Conservation (phyloP, 2,329 filamentous ascomycete genomes). For the Chrysosporium keratinophilum region DNA sequence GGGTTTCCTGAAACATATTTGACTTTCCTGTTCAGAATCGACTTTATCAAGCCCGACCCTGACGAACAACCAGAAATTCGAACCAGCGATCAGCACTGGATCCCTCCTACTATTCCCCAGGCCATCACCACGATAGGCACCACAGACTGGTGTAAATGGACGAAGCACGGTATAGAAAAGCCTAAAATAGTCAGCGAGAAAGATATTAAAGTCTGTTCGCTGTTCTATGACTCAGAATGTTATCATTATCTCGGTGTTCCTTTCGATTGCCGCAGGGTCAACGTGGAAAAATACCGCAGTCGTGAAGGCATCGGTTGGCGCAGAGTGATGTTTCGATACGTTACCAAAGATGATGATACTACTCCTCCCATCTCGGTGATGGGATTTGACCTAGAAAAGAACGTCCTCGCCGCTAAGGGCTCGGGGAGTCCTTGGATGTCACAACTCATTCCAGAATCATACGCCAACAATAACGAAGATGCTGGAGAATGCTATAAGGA, state of each 20-base stretch:
- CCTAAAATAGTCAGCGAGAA: background rate
- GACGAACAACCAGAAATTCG: conserved; percentile 7
- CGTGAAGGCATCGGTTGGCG: conserved; percentile 14
- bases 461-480: conserved; percentile 9
- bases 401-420: conserved; percentile 17
- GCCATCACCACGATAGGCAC: conserved; percentile 12
- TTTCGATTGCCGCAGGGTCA: conserved; percentile 13
- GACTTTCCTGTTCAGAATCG: conserved; percentile 17
- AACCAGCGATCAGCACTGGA: conserved; percentile 7
- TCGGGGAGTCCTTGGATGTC: conserved; percentile 16
- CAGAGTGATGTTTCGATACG: conserved; percentile 14
- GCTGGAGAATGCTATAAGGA: background rate
- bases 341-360: background rate
- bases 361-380: conserved; percentile 14
- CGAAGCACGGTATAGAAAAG: background rate
- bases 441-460: conserved; percentile 18
- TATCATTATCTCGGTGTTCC: conserved; percentile 14
- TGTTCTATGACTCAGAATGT: conserved; percentile 16
- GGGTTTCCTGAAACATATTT: background rate
- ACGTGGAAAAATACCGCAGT: background rate
- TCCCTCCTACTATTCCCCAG: conserved; percentile 9
- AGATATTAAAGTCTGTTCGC: conserved; percentile 13
- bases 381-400: conserved; percentile 7
- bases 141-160: background rate
- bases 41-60: conserved; percentile 13